Evolutionary conservation across 2,329 filamentous ascomycete species (phyloP).

Genomic region (Fusarium penzigii): DNA sequence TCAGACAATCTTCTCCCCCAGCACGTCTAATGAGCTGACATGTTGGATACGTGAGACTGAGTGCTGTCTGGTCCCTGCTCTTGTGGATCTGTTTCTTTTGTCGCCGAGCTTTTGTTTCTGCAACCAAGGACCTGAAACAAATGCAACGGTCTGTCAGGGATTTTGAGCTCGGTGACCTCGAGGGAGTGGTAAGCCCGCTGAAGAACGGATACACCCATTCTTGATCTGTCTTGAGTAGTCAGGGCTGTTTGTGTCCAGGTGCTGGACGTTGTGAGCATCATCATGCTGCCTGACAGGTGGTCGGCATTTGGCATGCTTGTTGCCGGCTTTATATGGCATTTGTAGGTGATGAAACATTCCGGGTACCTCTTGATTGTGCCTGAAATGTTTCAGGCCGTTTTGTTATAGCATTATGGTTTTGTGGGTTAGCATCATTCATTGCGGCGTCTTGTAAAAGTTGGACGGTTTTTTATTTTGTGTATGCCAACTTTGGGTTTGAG

Average conservation of each 20-base stretch:
- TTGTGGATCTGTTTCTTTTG: conserved; percentile 19
- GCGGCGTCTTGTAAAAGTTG: not conserved
- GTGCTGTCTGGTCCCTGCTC: conserved; percentile 27
- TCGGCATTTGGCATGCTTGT: no score
- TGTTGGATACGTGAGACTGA: not conserved
- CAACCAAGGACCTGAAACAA: conserved; percentile 19
- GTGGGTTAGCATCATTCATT: not conserved
- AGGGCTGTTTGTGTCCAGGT: no score
- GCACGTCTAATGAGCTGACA: not conserved
- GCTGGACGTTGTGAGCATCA: no score
- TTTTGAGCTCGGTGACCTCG: no score
- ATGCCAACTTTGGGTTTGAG: not conserved
- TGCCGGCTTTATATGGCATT: not conserved
- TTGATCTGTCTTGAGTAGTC: no score
- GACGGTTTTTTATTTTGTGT: not conserved
- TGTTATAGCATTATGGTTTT: not conserved
- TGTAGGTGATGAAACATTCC: not conserved
- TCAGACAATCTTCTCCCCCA: not conserved
- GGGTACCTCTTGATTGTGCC: conserved; percentile 8
- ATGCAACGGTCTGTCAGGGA: conserved; percentile 24
- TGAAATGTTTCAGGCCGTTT: not conserved
- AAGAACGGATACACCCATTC: no score
- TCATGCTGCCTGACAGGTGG: no score
- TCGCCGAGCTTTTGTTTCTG: conserved; percentile 9
- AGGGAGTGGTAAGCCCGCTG: no score